A percentile compares a stretch with the other conserved stretches of the same genome.
Conservation (phyloP, 805 yeast genomes). For the Kodamaea restingae region DNA sequence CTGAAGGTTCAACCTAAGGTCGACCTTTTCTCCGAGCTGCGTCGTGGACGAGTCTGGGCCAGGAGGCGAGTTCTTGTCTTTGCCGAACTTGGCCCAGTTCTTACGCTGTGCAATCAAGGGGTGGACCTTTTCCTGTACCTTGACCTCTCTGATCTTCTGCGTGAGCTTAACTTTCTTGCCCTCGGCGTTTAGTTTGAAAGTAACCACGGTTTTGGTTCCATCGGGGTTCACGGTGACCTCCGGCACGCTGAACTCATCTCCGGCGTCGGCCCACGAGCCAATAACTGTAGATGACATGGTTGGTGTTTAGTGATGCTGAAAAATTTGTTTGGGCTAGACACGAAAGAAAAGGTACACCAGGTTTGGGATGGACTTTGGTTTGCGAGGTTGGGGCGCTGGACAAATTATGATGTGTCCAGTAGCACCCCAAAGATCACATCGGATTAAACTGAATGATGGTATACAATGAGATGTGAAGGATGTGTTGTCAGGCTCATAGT, state of each 20-base stretch:
- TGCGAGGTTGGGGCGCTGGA: too few species aligned
- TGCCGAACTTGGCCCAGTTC: constrained; percentile 86
- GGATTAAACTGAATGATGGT: too few species aligned
- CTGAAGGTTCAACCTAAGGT: constrained; percentile 65
- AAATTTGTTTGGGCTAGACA: constrained; percentile 3
- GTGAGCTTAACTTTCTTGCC: constrained; percentile 86
- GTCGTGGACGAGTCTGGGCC: constrained; percentile 92
- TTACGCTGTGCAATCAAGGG: constrained; percentile 83
- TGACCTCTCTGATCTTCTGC: constrained; percentile 74
- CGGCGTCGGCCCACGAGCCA: constrained; percentile 68
- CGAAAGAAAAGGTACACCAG: background rate
- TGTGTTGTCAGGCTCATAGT: too few species aligned
- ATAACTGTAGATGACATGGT: constrained; percentile 33
- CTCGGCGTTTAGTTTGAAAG: constrained; percentile 67
- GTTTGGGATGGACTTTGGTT: too few species aligned
- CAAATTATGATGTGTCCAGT: too few species aligned
- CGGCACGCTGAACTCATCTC: constrained; percentile 69
- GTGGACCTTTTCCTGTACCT: constrained; percentile 76
- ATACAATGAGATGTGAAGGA: too few species aligned
- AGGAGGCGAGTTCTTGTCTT: constrained; percentile 62
- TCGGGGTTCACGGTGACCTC: constrained; percentile 74
- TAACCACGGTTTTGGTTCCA: constrained; percentile 84
- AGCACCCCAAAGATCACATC: too few species aligned
- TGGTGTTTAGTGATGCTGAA: constrained; percentile 7
- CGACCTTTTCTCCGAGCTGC: constrained; percentile 80